Evolutionary conservation across 306 rosid species (phyloP).

Genomic region (Prinsepia uniflora): DNA sequence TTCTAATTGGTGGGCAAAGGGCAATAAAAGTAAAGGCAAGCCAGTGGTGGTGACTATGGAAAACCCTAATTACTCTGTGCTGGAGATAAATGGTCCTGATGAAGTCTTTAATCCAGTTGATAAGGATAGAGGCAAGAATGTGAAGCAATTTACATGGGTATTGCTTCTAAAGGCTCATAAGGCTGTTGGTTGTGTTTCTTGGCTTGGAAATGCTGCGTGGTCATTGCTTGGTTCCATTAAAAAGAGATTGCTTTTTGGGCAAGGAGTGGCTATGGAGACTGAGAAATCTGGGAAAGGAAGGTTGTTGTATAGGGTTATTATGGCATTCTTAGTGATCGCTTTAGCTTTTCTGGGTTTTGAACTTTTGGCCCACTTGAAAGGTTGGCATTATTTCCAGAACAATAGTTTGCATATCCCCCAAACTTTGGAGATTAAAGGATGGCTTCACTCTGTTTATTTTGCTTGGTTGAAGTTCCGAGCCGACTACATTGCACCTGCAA

Average conservation of each 20-base stretch:
- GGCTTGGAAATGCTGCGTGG: constrained; percentile 40
- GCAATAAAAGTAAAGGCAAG: constrained; percentile 34
- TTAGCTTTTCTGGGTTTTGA: constrained; percentile 53
- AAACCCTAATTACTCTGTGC: constrained; percentile 52
- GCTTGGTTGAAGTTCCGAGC: constrained; percentile 59
- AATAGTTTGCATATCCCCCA: constrained; percentile 46
- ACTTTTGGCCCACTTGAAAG: constrained; percentile 59
- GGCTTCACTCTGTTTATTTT: constrained; percentile 49
- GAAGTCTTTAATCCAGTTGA: constrained; percentile 47
- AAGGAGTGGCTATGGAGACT: constrained; percentile 37
- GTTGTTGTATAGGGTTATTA: constrained; percentile 41
- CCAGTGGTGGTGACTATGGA: constrained; percentile 62
- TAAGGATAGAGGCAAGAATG: constrained; percentile 49
- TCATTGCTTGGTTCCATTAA: constrained; percentile 37
- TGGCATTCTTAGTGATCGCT: constrained; percentile 44
- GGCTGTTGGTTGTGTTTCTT: constrained; percentile 37
- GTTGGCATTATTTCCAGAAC: constrained; percentile 59
- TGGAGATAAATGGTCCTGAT: constrained; percentile 47
- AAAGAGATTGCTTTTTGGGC: constrained; percentile 37
- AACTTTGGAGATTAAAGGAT: constrained; percentile 47
- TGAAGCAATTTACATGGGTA: constrained; percentile 53
- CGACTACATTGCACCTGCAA: constrained; percentile 51
- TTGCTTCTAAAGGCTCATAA: constrained; percentile 48
- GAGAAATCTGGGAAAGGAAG: constrained; percentile 45
- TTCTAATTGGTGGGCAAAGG: constrained; percentile 45